Base-by-base conservation (phyloP, 2,329 filamentous ascomycete genomes). In the Fusarium globosum region DNA sequence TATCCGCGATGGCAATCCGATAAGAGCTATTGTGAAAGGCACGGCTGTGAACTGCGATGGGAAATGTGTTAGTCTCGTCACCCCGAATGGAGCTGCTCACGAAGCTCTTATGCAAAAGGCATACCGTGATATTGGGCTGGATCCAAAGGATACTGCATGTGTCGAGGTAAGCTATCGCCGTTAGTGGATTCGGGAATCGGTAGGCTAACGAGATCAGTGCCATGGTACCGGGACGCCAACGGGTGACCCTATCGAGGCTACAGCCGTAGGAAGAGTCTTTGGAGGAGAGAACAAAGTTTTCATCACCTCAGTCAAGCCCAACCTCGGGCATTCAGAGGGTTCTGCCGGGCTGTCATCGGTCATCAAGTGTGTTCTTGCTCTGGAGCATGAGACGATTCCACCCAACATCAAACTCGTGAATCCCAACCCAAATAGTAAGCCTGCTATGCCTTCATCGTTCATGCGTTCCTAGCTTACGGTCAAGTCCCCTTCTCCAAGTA, bases 241-340 rank as follows among this genome's bases (percentile, higher is more conserved):
- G 1, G 76, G 76, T 11, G 72, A 75, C 6, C 69, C 73, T 10
- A 66, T 76, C 15, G 72, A 76, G 23, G 15, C 64, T 0, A 57
- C 60, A 2, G 72, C 72, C 0, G 63, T 69, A 7, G 63, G 63
- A 1, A 56, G 42, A 1, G 66, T 69, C 4, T 69, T 69, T 46
- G 66, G 56, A 2, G 49, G 49, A 0, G 33, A 42, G 3, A 33
- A 60, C 45, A 2, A 21, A 0, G 15, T 51, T 35, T 45, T 26
- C 4, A 35, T 68, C 49, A 43, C 56, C 5, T 41, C 63, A n/a
- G 52, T 86, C 9, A 87, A 87, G 51, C 82, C 85, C 0, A 76
- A 86, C 45, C 81, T 87, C 20, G 78, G 79, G 3, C 79, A 80
- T 36, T 57, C 71, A 0, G 78, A 79, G 35, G 76, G 71, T 3